Evolutionary conservation across 371 early-diverging fungal species (phyloP).

Genomic region (Haplosporangium sp.): DNA sequence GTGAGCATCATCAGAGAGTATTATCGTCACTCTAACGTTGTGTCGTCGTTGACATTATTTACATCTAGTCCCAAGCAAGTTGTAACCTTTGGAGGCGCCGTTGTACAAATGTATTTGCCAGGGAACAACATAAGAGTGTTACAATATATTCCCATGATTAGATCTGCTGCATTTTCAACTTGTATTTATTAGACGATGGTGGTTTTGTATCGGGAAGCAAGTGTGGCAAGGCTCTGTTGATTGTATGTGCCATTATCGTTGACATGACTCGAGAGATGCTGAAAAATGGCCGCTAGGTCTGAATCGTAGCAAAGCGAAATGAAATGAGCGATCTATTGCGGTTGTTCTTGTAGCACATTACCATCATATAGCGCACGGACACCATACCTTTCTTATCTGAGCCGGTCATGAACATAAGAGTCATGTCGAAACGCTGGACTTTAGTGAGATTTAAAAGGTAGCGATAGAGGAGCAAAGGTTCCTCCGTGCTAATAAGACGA

Average conservation of each 20-base stretch:
- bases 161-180: not conserved
- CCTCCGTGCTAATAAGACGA: slow-evolving; percentile 47
- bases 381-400: slow-evolving; percentile 66
- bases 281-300: slow-evolving; percentile 35
- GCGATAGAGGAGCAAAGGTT: slow-evolving; percentile 55
- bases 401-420: slow-evolving; percentile 71
- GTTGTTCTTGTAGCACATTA: too few species aligned
- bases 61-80: slow-evolving; percentile 19
- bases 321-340: too few species aligned
- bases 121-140: too few species aligned
- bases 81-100: not conserved
- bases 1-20: too few species aligned
- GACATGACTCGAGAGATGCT: slow-evolving; percentile 23
- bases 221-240: slow-evolving; percentile 21
- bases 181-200: slow-evolving; percentile 5
- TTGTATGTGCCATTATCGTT: slow-evolving; percentile 9
- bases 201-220: slow-evolving; percentile 43
- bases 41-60: not conserved
- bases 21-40: not conserved
- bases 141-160: too few species aligned
- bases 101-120: too few species aligned
- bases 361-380: too few species aligned
- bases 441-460: slow-evolving; percentile 61
- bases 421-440: slow-evolving; percentile 75
- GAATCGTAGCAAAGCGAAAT: not conserved